Conservation (phyloP, 2,329 filamentous ascomycete genomes). For the Sporothrix dimorphospora region DNA sequence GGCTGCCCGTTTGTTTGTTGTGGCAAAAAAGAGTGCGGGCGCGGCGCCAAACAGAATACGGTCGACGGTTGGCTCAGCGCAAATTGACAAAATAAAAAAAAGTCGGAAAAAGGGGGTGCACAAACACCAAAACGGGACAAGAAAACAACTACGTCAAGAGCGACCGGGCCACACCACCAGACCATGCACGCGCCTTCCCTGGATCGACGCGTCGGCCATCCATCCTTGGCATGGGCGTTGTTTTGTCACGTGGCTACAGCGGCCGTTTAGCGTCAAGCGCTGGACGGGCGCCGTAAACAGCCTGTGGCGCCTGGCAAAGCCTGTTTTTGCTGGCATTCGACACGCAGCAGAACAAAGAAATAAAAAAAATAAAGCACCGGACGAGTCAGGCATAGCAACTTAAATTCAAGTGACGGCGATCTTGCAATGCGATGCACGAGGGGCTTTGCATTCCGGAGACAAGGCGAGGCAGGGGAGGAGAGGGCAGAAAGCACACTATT, state of each 20-base stretch:
- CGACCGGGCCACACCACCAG: not conserved
- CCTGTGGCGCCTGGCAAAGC: not conserved
- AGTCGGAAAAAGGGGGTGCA: slow-evolving; percentile 8
- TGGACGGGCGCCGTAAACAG: not conserved
- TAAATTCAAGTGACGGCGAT: slow-evolving; percentile 10
- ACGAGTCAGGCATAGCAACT: not conserved
- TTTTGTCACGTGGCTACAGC: slow-evolving; percentile 9
- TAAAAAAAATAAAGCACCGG: no score
- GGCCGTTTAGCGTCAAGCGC: not conserved
- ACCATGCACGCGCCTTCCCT: slow-evolving; percentile 15
- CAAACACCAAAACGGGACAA: slow-evolving; percentile 6
- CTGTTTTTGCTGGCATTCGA: not conserved
- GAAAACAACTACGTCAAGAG: slow-evolving; percentile 25
- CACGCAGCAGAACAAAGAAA: not conserved
- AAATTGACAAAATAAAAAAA: not conserved
- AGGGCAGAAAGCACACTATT: not conserved
- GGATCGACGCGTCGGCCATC: slow-evolving; percentile 20
- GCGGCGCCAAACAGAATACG: slow-evolving; percentile 10
- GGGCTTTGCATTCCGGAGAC: slow-evolving; percentile 7
- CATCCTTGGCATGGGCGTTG: not conserved
- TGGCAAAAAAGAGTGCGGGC: slow-evolving; percentile 6
- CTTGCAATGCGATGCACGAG: not conserved
- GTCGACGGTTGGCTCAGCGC: not conserved
- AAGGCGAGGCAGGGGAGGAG: not conserved
- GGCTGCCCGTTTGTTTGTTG: slow-evolving; percentile 21